A percentile compares a stretch with the other conserved stretches of the same genome.
phyloP scores from a whole-genome alignment of 192 early-diverging fungal species.

The Backusella morwellensis region DNA sequence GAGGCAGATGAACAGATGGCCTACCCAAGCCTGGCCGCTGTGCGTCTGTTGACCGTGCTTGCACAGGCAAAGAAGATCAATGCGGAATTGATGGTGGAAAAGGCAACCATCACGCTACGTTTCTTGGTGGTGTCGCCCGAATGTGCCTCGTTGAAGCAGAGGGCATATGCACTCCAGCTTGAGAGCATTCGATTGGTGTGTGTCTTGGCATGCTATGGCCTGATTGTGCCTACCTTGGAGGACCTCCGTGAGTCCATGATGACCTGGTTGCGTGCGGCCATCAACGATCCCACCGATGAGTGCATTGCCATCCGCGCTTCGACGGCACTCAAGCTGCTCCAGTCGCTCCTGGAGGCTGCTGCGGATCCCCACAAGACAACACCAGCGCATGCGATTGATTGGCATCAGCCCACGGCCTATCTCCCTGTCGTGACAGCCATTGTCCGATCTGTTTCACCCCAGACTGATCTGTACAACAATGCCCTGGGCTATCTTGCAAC shows the following conservation, averaged over 20 bases:
- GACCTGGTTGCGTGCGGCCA: slow-evolving; percentile 26
- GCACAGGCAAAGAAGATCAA: slow-evolving; percentile 40
- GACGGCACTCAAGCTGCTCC: slow-evolving; percentile 28
- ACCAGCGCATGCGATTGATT: slow-evolving; percentile 46
- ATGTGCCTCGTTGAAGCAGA: neutral
- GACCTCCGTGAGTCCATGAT: slow-evolving; percentile 36
- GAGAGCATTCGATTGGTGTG: slow-evolving; percentile 45
- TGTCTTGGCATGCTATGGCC: slow-evolving; percentile 45
- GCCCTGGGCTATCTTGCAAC: slow-evolving; percentile 17
- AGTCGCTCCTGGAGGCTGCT: slow-evolving; percentile 37
- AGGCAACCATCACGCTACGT: slow-evolving; percentile 27
- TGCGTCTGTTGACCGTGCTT: slow-evolving; percentile 38
- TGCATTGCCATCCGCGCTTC: slow-evolving; percentile 13
- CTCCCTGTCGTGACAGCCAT: slow-evolving; percentile 24
- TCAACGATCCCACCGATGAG: neutral
- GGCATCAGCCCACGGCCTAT: slow-evolving; percentile 44
- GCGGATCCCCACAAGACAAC: slow-evolving; percentile 45
- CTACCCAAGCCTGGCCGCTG: slow-evolving; percentile 23
- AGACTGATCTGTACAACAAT: neutral
- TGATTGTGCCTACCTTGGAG: slow-evolving; percentile 45
- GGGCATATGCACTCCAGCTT: slow-evolving; percentile 33
- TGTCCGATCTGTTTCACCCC: slow-evolving; percentile 3
- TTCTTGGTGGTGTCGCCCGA: slow-evolving; percentile 44
- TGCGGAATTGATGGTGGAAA: slow-evolving; percentile 40
- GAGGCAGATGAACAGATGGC: slow-evolving; percentile 6